A percentile compares a stretch with the other conserved stretches of the same genome.
Evolutionary conservation across 1,139 yeast genomes (phyloP).

Genomic region (Hyphopichia burtonii): DNA sequence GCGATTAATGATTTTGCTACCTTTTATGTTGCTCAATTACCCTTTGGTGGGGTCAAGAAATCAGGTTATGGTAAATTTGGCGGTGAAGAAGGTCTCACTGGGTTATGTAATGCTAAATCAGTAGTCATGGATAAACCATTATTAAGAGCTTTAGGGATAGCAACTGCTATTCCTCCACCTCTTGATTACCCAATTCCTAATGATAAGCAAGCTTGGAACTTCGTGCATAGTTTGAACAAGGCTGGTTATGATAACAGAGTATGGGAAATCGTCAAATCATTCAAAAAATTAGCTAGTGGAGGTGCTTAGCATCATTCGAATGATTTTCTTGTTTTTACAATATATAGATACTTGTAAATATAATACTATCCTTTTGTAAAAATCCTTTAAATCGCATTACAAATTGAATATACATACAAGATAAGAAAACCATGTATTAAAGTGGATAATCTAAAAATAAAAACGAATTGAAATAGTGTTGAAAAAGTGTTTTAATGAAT

Average conservation of each 20-base stretch:
- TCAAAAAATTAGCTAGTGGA: constrained; percentile 40
- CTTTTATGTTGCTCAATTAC: constrained; percentile 89
- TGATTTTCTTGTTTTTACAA: too few relatives aligned
- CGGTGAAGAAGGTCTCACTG: constrained; percentile 92
- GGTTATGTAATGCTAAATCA: constrained; percentile 81
- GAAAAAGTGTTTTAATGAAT: background rate
- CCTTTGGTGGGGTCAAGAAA: constrained; percentile 91
- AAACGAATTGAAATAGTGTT: background rate
- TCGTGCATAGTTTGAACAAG: constrained; percentile 75
- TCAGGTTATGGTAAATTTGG: constrained; percentile 97
- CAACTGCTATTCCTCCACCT: constrained; percentile 81
- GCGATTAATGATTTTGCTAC: constrained; percentile 98
- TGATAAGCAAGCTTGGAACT: constrained; percentile 81
- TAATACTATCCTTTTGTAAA: too few relatives aligned
- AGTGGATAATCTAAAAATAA: background rate
- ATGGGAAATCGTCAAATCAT: constrained; percentile 58
- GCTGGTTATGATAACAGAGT: constrained; percentile 81
- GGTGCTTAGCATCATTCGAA: constrained; percentile 12
- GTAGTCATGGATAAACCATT: constrained; percentile 82
- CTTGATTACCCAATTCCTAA: constrained; percentile 87
- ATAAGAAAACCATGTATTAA: background rate
- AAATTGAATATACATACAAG: too few relatives aligned
- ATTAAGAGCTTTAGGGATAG: constrained; percentile 53
- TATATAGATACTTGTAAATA: too few relatives aligned
- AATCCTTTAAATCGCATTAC: too few relatives aligned